Evolutionary conservation across 1,284 basidiomycete genomes (phyloP), one percentile per base, ranked within the genome.

Genomic region (Trichosporon sp.): DNA sequence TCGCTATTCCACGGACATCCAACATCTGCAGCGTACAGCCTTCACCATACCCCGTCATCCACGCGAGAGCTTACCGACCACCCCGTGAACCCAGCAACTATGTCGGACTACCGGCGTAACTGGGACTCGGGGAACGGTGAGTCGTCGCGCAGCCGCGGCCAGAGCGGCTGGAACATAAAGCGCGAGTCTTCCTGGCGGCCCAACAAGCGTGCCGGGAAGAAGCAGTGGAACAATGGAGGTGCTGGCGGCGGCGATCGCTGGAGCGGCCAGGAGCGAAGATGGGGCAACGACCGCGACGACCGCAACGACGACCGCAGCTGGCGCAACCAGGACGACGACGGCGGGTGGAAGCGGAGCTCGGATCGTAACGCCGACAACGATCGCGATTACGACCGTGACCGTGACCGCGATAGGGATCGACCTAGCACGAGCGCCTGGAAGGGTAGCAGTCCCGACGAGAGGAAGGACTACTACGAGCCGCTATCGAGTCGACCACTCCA

Each of bases 151-250:
- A 54, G 31, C 49, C 25, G 49, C 16, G 46, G 46, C 11, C 49
- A 54, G 49, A 21, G 49, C 49, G 49, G 49, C 19, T 54, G 49
- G 49, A 54, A 54, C 49, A 54, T 68, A 33, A 65, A 61, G 56
- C 63, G 66, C 59, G 66, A 68, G 56, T 68, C 66, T n/a, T 65
- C 66, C 9, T 68, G 66, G 66, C 63, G 66, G 9, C 66, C 66
- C 9, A 58, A 40, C 14, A 54, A 54, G 49, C 49, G 49, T 16
- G 25, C 27, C 27, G 21, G 21, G 25, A 54, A 54, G 49, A 19
- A 54, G 49, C 21, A 21, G 49, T 23, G 21, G 19, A 54, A 54
- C 49, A 21, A 21, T 27, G 49, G 49, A 5, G 49, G 19, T 8
- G 49, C 19, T 16, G 49, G 49, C 25, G 25, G 23, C 46, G 23